Evolutionary conservation across 495 filamentous ascomycete genomes (phyloP).

Genomic region (Aspergillus haitiensis): DNA sequence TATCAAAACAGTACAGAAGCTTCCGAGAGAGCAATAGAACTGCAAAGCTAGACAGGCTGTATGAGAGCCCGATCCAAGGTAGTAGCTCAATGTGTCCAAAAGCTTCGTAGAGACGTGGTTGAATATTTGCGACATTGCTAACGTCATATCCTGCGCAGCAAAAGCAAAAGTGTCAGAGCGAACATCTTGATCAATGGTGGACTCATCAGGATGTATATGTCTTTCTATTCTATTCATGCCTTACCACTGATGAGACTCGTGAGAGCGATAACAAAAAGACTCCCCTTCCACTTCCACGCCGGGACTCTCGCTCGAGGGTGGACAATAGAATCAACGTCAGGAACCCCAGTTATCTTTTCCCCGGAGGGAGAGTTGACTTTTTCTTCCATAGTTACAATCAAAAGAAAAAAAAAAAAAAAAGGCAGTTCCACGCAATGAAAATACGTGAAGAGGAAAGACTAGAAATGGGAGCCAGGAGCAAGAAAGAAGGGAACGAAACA

Average conservation of each 20-base stretch:
- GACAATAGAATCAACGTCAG: too few relatives aligned
- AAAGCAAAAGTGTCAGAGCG: not conserved
- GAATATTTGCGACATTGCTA: conserved; percentile 23
- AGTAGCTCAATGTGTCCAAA: conserved; percentile 21
- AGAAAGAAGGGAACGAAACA: too few relatives aligned
- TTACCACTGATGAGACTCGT: conserved; percentile 17
- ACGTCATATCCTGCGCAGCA: conserved; percentile 16
- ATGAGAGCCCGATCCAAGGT: conserved; percentile 21
- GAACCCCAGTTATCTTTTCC: too few relatives aligned
- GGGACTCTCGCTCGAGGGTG: not conserved
- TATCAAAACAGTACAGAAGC: conserved; percentile 29
- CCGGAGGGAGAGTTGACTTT: too few relatives aligned
- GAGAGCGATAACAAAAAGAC: conserved; percentile 10
- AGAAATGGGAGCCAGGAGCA: too few relatives aligned
- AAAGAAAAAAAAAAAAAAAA: too few relatives aligned
- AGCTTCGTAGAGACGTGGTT: conserved; percentile 17
- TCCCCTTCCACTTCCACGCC: conserved; percentile 19
- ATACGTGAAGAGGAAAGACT: too few relatives aligned
- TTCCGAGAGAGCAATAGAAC: conserved; percentile 14
- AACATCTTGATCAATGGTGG: not conserved
- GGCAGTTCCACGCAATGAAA: too few relatives aligned
- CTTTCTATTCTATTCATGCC: not conserved
- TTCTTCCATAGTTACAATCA: too few relatives aligned
- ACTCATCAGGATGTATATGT: not conserved
- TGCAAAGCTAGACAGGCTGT: conserved; percentile 18